phyloP scores from a whole-genome alignment of 2,329 filamentous ascomycete species.

The Sporothrix globosa region DNA sequence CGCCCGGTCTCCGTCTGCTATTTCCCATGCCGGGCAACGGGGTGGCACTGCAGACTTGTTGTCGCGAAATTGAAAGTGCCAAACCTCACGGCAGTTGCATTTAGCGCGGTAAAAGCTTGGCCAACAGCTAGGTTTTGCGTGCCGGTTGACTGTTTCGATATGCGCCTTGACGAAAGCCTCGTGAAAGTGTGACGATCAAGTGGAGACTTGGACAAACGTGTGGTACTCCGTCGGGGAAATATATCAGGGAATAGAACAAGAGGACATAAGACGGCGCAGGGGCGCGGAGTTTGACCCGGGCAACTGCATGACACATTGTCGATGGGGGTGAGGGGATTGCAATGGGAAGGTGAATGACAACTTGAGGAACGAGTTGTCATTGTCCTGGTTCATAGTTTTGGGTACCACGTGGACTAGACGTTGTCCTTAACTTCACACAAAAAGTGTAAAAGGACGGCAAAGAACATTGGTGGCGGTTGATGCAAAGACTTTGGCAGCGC shows the following conservation, averaged over 20 bases:
- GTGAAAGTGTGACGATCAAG: conserved; percentile 1
- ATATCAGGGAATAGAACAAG: neutral
- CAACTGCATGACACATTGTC: too few species aligned
- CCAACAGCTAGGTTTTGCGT: neutral
- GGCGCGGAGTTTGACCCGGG: too few species aligned
- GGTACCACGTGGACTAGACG: too few species aligned
- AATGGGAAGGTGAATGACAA: too few species aligned
- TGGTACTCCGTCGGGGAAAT: neutral
- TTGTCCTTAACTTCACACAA: neutral
- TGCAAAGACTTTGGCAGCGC: neutral
- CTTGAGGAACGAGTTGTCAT: too few species aligned
- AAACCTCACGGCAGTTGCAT: neutral
- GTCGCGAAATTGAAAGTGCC: neutral
- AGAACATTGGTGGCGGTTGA: too few species aligned
- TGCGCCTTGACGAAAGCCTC: conserved; percentile 8
- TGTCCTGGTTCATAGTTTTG: too few species aligned
- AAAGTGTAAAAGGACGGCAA: too few species aligned
- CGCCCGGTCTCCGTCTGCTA: neutral
- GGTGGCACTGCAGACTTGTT: neutral
- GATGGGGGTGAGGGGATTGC: too few species aligned
- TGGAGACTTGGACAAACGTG: neutral
- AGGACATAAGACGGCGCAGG: neutral
- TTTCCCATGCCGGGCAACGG: neutral
- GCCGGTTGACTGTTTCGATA: too few species aligned
- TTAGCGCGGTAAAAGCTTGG: neutral